Evolutionary conservation across 495 filamentous ascomycete species (phyloP), one percentile per base, ranked within the genome.

Genomic region (Trichoderma gamsii): DNA sequence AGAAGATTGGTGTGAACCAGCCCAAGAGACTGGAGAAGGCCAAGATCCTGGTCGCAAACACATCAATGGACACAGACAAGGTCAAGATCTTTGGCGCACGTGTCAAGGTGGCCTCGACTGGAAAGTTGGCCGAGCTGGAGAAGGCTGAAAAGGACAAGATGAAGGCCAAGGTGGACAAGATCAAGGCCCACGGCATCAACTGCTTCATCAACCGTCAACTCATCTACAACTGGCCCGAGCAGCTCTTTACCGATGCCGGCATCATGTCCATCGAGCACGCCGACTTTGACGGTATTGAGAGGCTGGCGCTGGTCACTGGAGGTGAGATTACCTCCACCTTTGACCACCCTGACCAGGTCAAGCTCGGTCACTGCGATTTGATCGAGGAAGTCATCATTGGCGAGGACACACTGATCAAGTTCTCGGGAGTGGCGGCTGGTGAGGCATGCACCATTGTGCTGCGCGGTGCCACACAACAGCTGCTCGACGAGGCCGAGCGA

Each of bases 151-250:
- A 91, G 67, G 94, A 98, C 74, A 99, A 98, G 88, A 99, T 99
- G 95, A 95, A 91, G 80, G 89, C 90, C 67, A 99, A 99, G 84
- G 95, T 99, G 52, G 96, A 99, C 73, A 93, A 89, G 74, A 99
- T 99, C 83, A 99, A 98, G 87, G 86, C 92, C 43, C 96, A 99
- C 74, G 95, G 95, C 51, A 97, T 99, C 82, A 99, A 99, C 85
- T 98, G 96, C 83, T 99, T 99, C 80, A 96, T 99, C 76, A 99
- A 99, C 84, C 85, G 95, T 70, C 95, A 99, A 76, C 86, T 99
- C 61, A 99, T 99, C 80, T 99, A 99, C 85, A 99, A 99, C 85
- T 98, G 95, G 94, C 95, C 95, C 43, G 95, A 99, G 78, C 96
- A 98, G 80, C 89, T 99, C 64, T 99, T 99, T 77, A 91, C 94